Conservation (phyloP, 2,329 filamentous ascomycete species). For the Ceratocystis cubensis region DNA sequence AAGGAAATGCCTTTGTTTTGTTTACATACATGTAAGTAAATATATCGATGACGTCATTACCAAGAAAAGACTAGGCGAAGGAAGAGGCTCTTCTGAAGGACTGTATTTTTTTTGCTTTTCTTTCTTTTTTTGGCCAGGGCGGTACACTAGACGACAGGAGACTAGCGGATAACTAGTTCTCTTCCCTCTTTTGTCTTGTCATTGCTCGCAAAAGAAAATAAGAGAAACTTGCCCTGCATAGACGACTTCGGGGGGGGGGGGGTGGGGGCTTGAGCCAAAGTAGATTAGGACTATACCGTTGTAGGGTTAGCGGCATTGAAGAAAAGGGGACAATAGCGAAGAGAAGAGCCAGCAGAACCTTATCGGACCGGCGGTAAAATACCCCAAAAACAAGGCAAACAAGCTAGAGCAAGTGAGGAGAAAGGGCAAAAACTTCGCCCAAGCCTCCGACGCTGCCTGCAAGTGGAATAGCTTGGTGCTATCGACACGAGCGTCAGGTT, state of each 20-base stretch:
- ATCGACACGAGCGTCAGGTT: not conserved
- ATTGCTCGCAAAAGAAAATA: not conserved
- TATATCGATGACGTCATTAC: not conserved
- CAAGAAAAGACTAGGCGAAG: not conserved
- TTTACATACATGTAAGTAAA: not conserved
- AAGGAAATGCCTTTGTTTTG: not conserved
- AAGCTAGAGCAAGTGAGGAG: not conserved
- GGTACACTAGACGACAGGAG: not conserved
- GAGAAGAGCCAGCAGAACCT: not conserved
- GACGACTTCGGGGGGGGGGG: too few relatives aligned
- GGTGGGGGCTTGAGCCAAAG: not conserved
- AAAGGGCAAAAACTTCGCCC: not conserved
- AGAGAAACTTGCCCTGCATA: too few relatives aligned
- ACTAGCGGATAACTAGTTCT: not conserved
- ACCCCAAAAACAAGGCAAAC: not conserved
- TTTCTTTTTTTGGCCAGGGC: not conserved
- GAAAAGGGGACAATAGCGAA: not conserved
- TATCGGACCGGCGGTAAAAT: not conserved
- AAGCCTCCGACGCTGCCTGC: not conserved
- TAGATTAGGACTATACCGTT: not conserved
- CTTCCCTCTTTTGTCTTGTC: not conserved
- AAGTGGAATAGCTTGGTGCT: not conserved
- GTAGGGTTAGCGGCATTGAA: not conserved
- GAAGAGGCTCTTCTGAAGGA: not conserved
- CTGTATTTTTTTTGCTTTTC: not conserved